Base-by-base conservation (phyloP, 164 flowering plant species). In the Malania oleifera region DNA sequence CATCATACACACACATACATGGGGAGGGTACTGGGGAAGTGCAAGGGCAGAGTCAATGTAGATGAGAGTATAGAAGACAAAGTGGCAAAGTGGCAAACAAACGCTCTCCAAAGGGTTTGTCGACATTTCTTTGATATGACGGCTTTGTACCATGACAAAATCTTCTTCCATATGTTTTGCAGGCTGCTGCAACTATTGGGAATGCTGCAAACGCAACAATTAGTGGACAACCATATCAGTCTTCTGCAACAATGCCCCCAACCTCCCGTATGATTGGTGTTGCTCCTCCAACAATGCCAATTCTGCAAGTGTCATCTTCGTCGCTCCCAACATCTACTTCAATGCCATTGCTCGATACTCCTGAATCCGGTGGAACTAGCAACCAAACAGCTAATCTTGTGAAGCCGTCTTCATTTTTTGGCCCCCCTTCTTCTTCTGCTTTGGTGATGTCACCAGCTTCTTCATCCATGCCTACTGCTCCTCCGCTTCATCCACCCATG, bases 381-480 rank as follows among this genome's bases (percentile, higher is more conserved):
- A 78, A 56, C 60, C 69, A 57, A n/a, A 47, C 71, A 13, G 44
- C 80, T 40, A 81, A 76, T 72, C 88, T 82, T 48, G 81, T 81
- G 19, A 82, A 74, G 50, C 90, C 90, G 1, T 82, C 80, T 25
- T 59, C 78, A 19, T 83, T 83, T 67, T 80, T 75, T 55, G 65
- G 60, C 8, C 77, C 79, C 10, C 67, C 85, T 18, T 74, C 85
- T 20, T 67, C 87, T 38, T 62, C 83, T 39, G 52, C 77, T 11
- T 34, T 69, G 66, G 58, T 74, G 70, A 64, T 66, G 65, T 77
- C 78, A 28, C 82, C 81, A 37, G 59, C 71, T 56, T 56, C 87
- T 38, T 77, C 91, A 49, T 71, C 89, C 44, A 52, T 63, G 45
- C 88, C 89, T 9, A 71, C 83, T 64, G 79, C 87, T 53, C 80